These are phyloP conservation scores for Fraxinus platypoda DNA, from an alignment of 305 asterid species.

Conservation along the genomic window DNA sequence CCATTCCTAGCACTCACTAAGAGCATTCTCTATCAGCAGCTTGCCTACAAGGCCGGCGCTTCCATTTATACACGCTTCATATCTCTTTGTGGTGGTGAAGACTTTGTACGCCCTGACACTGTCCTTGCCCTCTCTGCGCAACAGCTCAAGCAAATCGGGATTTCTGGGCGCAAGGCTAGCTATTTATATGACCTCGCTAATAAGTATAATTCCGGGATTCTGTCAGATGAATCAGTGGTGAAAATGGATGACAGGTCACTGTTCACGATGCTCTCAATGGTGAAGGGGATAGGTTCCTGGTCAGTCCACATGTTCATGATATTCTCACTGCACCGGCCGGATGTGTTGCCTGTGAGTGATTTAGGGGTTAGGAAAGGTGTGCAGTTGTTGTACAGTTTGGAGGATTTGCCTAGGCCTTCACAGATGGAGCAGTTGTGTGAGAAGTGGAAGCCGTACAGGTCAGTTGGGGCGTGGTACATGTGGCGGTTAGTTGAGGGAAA, in stretches of 20 bases:
- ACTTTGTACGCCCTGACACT: conserved; percentile 57
- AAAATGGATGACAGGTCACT: conserved; percentile 92
- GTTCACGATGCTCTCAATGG: conserved; percentile 93
- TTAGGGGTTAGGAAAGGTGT: conserved; percentile 97
- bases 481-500: conserved; percentile 85
- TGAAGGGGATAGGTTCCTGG: conserved; percentile 98
- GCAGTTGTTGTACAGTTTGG: conserved; percentile 71
- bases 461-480: conserved; percentile 98
- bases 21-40: conserved; percentile 87
- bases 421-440: conserved; percentile 89
- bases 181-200: conserved; percentile 78
- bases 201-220: conserved; percentile 75
- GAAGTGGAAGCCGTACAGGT: conserved; percentile 93
- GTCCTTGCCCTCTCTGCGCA: conserved; percentile 69
- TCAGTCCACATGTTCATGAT: conserved; percentile 99
- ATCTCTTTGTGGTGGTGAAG: conserved; percentile 77
- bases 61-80: conserved; percentile 77
- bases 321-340: conserved; percentile 87
- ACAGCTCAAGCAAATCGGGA: conserved; percentile 89
- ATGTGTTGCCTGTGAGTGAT: conserved; percentile 93
- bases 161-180: conserved; percentile 88
- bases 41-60: conserved; percentile 84
- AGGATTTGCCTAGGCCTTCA: conserved; percentile 86
- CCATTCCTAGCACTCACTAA: conserved; percentile 78
- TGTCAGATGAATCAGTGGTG: conserved; percentile 75